Evolutionary conservation across 108 stramenopile genomes (phyloP), one percentile per base, ranked within the genome.

Genomic region (Chaetoceros tenuissimus): DNA sequence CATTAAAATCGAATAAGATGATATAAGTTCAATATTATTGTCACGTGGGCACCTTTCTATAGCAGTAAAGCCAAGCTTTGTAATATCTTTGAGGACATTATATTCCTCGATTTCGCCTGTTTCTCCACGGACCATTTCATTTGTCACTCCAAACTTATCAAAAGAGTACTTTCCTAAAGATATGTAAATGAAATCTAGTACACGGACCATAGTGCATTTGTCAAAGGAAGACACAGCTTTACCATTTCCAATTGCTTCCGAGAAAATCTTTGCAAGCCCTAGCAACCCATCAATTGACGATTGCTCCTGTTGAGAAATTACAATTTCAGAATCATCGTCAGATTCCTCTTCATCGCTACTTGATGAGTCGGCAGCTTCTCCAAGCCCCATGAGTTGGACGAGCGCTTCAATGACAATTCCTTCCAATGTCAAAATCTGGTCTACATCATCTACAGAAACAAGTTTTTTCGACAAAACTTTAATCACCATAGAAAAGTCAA

Each of bases 401-500:
- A 89, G 57, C 22, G 81, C 66, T 31, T 89, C 87, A 46, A 83
- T 51, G 1, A 71, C 62, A 18, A 81, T 27, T 25, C 40, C 48
- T 8, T 74, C 57, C 29, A 80, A 60, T 31, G 63, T 46, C 17
- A 70, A 31, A 21, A 81, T 55, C 30, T 66, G 58, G 1, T 64
- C 49, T 22, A 63, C 13, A 53, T 75, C 71, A 45, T 64, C 60
- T 24, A 83, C 48, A 31, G 31, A 24, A 50, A 74, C 75, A 10
- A 89, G 56, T 49, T 72, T 70, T 50, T 89, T 89, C 22, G 66
- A 70, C 24, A 89, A 49, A 34, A 89, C 87, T 21, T 66, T 79
- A 18, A 85, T 69, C 0, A 89, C 87, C 22, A 85, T 45, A 53
- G 70, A 63, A 69, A 81, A 89, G 53, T 85, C 87, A 45, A 89